Base-by-base conservation (phyloP, 2,329 filamentous ascomycete genomes). In the Coleophoma eucalyptorum region DNA sequence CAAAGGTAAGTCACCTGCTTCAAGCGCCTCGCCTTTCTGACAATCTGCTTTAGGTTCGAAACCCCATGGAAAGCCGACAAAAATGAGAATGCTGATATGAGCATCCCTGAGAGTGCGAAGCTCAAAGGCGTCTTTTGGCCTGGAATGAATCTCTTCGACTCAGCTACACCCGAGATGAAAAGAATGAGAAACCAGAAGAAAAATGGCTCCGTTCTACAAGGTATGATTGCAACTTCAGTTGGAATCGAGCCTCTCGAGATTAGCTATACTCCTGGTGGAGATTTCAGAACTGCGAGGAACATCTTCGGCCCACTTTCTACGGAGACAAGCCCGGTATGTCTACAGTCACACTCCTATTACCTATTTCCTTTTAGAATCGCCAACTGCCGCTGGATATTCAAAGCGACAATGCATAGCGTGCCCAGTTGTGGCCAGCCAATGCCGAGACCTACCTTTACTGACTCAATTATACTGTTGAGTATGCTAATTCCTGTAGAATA, bases 61-160 rank as follows among this genome's bases (percentile, higher is more conserved):
- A 63, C 62, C 3, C 61, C 61, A 43, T 56, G 51, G 35, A 62
- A 57, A 35, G 37, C 47, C 18, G 50, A 33, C 10, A 51, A 56
- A 16, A 37, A 46, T 12, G 56, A 56, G 12, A 58, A 55, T 19
- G 47, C 19, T 5, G 52, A 51, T n/a, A 54, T 57, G 40, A 62
- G 61, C 49, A 19, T 58, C 15, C 49, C 58, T 4, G 63, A 65
- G n/a, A 62, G 56, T 52, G 54, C 62, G 10, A 63, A 60, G 41
- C 75, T 91, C 48, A 92, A 92, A 66, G 88, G 88, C 2, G 72
- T 85, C n/a, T 73, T 82, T 43, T 90, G 84, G 77, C 84, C 86
- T 3, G 89, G 89, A 16, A 92, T 92, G 88, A 80, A 81, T 48
- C 77, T 90, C n/a, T 91, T 92, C 64, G 89, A 93, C 66, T 83